Conservation (phyloP, 768 basidiomycete species). For the Mycena indigotica region DNA sequence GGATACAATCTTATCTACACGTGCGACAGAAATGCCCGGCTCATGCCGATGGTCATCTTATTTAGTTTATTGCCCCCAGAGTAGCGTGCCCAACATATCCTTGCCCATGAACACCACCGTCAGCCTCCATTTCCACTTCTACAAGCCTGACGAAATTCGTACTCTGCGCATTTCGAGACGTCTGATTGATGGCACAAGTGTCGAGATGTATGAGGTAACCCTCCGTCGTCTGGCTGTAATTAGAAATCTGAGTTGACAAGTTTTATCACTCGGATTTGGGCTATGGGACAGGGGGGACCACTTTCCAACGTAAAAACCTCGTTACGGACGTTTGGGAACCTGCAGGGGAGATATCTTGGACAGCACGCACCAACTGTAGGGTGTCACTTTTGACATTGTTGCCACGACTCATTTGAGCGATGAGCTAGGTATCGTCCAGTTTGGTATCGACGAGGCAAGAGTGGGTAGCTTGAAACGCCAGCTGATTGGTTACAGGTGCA, state of each 20-base stretch:
- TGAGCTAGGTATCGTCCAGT: not conserved
- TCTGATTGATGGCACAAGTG: slow-evolving; percentile 28
- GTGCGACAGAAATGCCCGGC: not conserved
- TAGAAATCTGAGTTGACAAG: slow-evolving; percentile 25
- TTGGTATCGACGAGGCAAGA: too few species aligned
- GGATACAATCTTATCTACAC: not conserved
- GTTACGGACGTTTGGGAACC: slow-evolving; percentile 47
- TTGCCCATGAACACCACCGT: slow-evolving; percentile 35
- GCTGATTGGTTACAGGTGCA: too few species aligned
- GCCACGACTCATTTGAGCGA: not conserved
- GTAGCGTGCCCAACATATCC: slow-evolving; percentile 24
- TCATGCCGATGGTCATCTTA: not conserved
- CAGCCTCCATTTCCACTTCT: slow-evolving; percentile 41
- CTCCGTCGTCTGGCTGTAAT: not conserved
- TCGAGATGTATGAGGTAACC: slow-evolving; percentile 48
- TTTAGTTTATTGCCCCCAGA: not conserved
- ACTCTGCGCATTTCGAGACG: slow-evolving; percentile 45
- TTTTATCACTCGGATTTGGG: slow-evolving; percentile 43
- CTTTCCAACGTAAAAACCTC: slow-evolving; percentile 51
- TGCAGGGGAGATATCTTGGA: slow-evolving; percentile 59
- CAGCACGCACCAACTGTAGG: slow-evolving; percentile 43
- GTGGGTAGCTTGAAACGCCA: too few species aligned
- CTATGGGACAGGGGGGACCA: slow-evolving; percentile 34
- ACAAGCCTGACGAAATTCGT: slow-evolving; percentile 41
- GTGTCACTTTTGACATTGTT: slow-evolving; percentile 28